phyloP scores from a whole-genome alignment of 176 grass and related monocot species.

The Thinopyrum elongatum region DNA sequence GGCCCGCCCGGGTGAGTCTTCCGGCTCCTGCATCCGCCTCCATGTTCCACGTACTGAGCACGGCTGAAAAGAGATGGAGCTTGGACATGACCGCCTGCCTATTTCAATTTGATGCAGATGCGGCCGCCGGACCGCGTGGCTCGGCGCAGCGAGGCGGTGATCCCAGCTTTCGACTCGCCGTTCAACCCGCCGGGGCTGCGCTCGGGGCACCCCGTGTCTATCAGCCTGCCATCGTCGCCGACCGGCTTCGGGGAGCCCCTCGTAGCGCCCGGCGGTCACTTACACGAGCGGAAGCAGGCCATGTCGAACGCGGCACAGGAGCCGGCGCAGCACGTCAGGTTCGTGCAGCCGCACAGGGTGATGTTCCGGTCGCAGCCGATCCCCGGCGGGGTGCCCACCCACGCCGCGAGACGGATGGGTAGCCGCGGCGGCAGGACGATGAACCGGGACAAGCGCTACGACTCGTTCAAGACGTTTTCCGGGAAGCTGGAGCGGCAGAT shows the following conservation, averaged over 20 bases:
- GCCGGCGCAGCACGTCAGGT: background rate
- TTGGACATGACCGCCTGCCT: background rate
- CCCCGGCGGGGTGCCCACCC: background rate
- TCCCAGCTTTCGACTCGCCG: conserved; percentile 36
- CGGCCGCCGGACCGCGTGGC: conserved; percentile 16
- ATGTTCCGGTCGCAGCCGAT: conserved; percentile 80
- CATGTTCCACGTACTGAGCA: background rate
- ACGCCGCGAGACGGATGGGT: background rate
- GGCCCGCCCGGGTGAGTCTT: background rate
- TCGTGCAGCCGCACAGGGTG: conserved; percentile 35
- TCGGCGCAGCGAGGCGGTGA: conserved; percentile 29
- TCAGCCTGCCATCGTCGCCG: conserved; percentile 80
- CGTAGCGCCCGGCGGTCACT: background rate
- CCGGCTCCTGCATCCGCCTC: background rate
- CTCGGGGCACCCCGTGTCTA: conserved; percentile 44
- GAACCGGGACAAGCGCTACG: conserved; percentile 54
- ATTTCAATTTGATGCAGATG: conserved; percentile 5
- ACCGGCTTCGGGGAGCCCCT: conserved; percentile 20
- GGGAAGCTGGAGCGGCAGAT: conserved; percentile 80
- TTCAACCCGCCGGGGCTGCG: conserved; percentile 30
- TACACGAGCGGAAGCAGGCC: background rate
- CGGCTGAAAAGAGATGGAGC: background rate
- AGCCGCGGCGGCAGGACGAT: background rate
- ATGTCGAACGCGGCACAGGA: background rate
- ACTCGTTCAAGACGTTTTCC: conserved; percentile 88